These are phyloP conservation scores for Davidsoniella neocaledoniae DNA, from an alignment of 2,329 filamentous ascomycete genomes.

Conservation along the genomic window DNA sequence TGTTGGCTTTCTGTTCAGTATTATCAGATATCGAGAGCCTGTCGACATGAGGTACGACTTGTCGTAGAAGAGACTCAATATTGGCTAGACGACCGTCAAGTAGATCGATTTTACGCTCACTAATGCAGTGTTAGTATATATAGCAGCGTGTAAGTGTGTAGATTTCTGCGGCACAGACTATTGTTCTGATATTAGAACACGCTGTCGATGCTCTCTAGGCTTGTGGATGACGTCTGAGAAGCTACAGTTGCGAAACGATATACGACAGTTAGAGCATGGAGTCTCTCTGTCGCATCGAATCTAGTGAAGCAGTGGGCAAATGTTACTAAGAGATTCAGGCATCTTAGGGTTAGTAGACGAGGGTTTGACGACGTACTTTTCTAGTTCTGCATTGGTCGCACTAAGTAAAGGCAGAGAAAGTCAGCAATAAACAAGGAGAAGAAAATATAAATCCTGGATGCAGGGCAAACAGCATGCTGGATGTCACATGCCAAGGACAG, in stretches of 20 bases:
- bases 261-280: slow-evolving; percentile 41
- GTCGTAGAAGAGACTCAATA: slow-evolving; percentile 26
- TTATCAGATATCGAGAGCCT: not conserved
- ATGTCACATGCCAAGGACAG: too few species aligned
- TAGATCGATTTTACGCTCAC: slow-evolving; percentile 36
- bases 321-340: not conserved
- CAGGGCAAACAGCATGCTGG: not conserved
- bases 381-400: slow-evolving; percentile 29
- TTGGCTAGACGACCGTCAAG: slow-evolving; percentile 28
- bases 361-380: slow-evolving; percentile 21
- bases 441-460: not conserved
- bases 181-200: slow-evolving; percentile 43
- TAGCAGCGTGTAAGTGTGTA: not conserved
- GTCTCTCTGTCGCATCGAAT: slow-evolving; percentile 42
- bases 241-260: slow-evolving; percentile 34
- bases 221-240: slow-evolving; percentile 37
- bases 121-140: slow-evolving; percentile 15
- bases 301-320: slow-evolving; percentile 19
- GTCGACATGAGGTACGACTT: not conserved
- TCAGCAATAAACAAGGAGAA: not conserved
- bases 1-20: not conserved
- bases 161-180: slow-evolving; percentile 28
- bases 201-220: slow-evolving; percentile 36
- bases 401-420: slow-evolving; percentile 16
- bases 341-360: not conserved